Percentiles rank a stretch among this genome's conserved stretches.
Evolutionary conservation across 495 filamentous ascomycete species (phyloP).

Genomic region (Penicillium odoratum): DNA sequence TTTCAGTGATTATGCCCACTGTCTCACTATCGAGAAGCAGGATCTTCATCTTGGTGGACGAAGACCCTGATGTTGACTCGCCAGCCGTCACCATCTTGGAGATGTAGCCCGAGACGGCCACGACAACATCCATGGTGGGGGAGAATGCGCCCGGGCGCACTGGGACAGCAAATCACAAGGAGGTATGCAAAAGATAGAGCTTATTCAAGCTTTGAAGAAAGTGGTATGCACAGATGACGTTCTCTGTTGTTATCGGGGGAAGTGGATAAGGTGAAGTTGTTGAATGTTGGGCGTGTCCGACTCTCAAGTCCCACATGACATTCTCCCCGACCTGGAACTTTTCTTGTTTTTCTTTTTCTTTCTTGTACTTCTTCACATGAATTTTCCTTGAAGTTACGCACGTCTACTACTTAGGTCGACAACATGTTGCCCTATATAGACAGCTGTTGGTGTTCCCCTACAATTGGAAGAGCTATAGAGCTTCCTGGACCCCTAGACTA

Average conservation of each 20-base stretch:
- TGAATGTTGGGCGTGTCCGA: conserved; percentile 30
- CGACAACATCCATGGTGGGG: conserved; percentile 81
- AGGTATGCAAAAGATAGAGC: background rate
- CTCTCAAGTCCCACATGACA: conserved; percentile 32
- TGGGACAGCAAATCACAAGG: conserved; percentile 5
- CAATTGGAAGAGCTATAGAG: conserved; percentile 8
- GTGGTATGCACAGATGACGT: conserved; percentile 9
- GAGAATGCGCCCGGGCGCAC: conserved; percentile 13
- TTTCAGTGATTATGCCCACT: conserved; percentile 50
- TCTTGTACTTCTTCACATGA: conserved; percentile 34
- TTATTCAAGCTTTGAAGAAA: background rate
- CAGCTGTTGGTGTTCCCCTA: conserved; percentile 54
- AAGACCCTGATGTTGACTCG: conserved; percentile 63
- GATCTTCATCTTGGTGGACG: conserved; percentile 98
- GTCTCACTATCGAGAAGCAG: conserved; percentile 93
- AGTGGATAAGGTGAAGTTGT: conserved; percentile 25
- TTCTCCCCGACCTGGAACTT: conserved; percentile 10
- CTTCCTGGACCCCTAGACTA: conserved; percentile 18
- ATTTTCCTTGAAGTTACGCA: conserved; percentile 10
- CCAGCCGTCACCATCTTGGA: conserved; percentile 94
- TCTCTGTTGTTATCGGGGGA: conserved; percentile 10
- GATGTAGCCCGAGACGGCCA: conserved; percentile 91
- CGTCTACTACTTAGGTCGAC: conserved; percentile 22
- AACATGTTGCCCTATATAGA: conserved; percentile 88
- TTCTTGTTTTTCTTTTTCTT: conserved; percentile 6